Percentiles rank a stretch among this genome's conserved stretches.
phyloP scores from a whole-genome alignment of 768 basidiomycete species.

The Lactarius sanguifluus region DNA sequence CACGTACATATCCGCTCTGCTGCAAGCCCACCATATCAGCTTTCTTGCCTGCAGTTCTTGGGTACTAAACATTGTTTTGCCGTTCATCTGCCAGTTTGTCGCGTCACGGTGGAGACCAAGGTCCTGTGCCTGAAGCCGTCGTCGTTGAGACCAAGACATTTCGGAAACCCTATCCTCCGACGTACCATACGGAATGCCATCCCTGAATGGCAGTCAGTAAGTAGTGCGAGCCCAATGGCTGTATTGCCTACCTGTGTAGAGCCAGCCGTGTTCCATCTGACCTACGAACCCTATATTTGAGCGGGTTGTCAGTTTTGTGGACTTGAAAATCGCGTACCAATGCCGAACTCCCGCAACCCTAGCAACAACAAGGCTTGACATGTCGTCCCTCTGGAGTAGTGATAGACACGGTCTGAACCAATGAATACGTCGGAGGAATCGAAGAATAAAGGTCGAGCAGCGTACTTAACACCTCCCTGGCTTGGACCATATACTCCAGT shows the following conservation, averaged over 20 bases:
- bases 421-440: background rate
- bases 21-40: slow-evolving; percentile 81
- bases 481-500: slow-evolving; percentile 59
- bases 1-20: slow-evolving; percentile 64
- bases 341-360: slow-evolving; percentile 83
- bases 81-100: slow-evolving; percentile 67
- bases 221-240: background rate
- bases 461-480: slow-evolving; percentile 63
- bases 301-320: background rate
- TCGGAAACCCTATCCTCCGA: background rate
- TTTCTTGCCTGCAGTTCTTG: slow-evolving; percentile 68
- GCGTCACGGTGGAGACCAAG: slow-evolving; percentile 79
- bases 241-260: slow-evolving; percentile 59
- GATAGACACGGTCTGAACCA: slow-evolving; percentile 56
- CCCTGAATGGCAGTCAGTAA: slow-evolving; percentile 38
- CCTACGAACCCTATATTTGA: slow-evolving; percentile 34
- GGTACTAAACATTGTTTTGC: slow-evolving; percentile 55
- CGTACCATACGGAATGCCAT: slow-evolving; percentile 76
- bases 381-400: slow-evolving; percentile 68
- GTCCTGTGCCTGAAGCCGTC: slow-evolving; percentile 60
- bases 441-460: slow-evolving; percentile 2
- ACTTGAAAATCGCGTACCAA: slow-evolving; percentile 45
- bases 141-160: slow-evolving; percentile 15
- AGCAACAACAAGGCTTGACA: slow-evolving; percentile 80
- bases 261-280: slow-evolving; percentile 83